Evolutionary conservation across 306 rosid species (phyloP), one percentile per base, ranked within the genome.

Genomic region (Ceratonia siliqua): DNA sequence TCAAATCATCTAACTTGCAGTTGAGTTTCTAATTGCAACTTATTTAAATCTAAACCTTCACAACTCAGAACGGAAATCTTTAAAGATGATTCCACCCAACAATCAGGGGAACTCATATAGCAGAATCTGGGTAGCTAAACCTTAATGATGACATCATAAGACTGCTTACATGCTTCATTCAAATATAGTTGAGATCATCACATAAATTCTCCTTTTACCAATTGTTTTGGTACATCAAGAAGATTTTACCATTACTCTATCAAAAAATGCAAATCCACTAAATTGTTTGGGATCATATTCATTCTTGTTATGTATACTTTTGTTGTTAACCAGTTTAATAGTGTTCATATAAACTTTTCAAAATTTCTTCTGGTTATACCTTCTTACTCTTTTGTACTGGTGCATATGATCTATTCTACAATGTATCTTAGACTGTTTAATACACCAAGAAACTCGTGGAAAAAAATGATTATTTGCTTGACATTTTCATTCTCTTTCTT

Each of bases 11-110:
- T 12, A 27, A 10, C 63, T 81, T 24, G 17, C 61, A 35, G 56
- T 63, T 70, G 57, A 59, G 45, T 61, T 74, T 46, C 68, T 30
- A 70, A 65, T 45, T 46, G 55, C 66, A 70, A 39, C 21, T 25
- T 27, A 20, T 45, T 30, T 39, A 52, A 28, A 20, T 41, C 41
- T 62, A 45, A 58, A 48, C 27, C 64, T 61, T 61, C 66, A 55
- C 48, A 75, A 36, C 65, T 28, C 21, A 33, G 32, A 69, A 55
- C 45, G 11, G 42, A 45, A 45, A 43, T 21, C 56, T 22, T 39
- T 17, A 63, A 21, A 81, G 42, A 28, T 69, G 61, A 70, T 27
- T 59, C 58, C 63, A 27, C 57, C 21, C 56, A 49, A 42, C 55
- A 72, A 55, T 10, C 5, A 27, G 14, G 32, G 57, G 2, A 25